Evolutionary conservation across 495 filamentous ascomycete genomes (phyloP).

Genomic region (Penicillium verhagenii): DNA sequence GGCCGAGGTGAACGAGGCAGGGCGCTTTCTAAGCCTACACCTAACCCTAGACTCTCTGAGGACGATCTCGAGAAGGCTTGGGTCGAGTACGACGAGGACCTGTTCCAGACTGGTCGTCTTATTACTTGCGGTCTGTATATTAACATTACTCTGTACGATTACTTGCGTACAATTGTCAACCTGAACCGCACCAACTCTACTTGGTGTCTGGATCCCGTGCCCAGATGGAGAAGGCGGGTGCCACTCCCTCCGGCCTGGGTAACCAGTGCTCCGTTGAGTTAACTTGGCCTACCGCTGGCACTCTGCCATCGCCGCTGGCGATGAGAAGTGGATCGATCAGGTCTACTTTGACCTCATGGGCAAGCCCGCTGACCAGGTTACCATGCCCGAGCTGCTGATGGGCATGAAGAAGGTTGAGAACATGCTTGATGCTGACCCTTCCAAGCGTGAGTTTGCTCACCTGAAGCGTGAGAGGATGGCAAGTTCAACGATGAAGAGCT

Average conservation of each 20-base stretch:
- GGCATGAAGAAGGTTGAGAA: conserved; percentile 53
- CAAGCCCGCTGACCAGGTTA: conserved; percentile 55
- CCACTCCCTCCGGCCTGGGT: conserved; percentile 63
- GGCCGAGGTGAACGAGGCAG: conserved; percentile 67
- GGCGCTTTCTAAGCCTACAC: conserved; percentile 60
- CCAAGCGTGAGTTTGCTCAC: conserved; percentile 57
- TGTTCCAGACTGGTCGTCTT: conserved; percentile 80
- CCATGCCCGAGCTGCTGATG: conserved; percentile 49
- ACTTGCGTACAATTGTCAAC: conserved; percentile 82
- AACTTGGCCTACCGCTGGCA: conserved; percentile 75
- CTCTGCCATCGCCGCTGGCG: conserved; percentile 58
- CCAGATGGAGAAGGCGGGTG: conserved; percentile 49
- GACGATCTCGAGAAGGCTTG: conserved; percentile 57
- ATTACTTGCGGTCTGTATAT: conserved; percentile 82
- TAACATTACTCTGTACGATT: conserved; percentile 80
- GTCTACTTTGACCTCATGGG: conserved; percentile 54
- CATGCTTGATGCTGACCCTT: conserved; percentile 48
- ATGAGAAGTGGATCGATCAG: conserved; percentile 65
- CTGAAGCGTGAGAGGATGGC: conserved; percentile 55
- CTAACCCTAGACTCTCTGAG: conserved; percentile 35
- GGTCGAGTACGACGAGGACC: conserved; percentile 74
- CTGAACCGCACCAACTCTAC: conserved; percentile 72
- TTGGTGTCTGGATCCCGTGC: conserved; percentile 65
- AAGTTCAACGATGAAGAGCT: conserved; percentile 62
- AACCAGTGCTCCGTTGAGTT: conserved; percentile 74